phyloP scores from a whole-genome alignment of 306 rosid species.

The Arachis hypogaea region DNA sequence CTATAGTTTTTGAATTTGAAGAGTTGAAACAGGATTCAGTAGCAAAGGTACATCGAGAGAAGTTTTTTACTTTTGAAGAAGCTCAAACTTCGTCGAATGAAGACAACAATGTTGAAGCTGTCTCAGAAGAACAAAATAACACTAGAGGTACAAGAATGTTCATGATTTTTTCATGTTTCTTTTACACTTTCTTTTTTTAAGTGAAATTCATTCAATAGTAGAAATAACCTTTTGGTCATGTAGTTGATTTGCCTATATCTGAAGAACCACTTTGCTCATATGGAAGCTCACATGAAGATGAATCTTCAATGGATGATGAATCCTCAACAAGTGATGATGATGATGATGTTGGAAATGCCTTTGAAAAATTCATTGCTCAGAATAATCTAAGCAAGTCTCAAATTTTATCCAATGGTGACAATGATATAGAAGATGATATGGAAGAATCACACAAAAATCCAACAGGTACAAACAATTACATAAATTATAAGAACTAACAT shows the following conservation, averaged over 20 bases:
- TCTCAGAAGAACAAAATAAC: conserved; percentile 38
- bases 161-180: conserved; percentile 22
- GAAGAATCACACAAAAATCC: conserved; percentile 40
- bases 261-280: conserved; percentile 36
- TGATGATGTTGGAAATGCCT: conserved; percentile 42
- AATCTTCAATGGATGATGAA: conserved; percentile 28
- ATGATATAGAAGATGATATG: conserved; percentile 36
- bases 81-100: conserved; percentile 32
- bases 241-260: conserved; percentile 42
- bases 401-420: conserved; percentile 33
- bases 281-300: conserved; percentile 46
- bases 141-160: conserved; percentile 52
- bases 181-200: not conserved
- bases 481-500: not conserved
- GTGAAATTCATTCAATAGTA: conserved; percentile 19
- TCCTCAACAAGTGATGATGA: conserved; percentile 49
- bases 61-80: conserved; percentile 33
- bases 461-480: conserved; percentile 53
- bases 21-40: conserved; percentile 38
- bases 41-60: conserved; percentile 33
- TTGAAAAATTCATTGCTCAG: conserved; percentile 46
- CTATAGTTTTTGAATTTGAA: conserved; percentile 32
- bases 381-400: conserved; percentile 44
- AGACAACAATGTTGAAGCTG: conserved; percentile 34
- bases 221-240: conserved; percentile 33